A percentile compares a stretch with the other conserved stretches of the same genome.
phyloP scores from a whole-genome alignment of 768 basidiomycete species.

The Phanerochaete sordida region DNA sequence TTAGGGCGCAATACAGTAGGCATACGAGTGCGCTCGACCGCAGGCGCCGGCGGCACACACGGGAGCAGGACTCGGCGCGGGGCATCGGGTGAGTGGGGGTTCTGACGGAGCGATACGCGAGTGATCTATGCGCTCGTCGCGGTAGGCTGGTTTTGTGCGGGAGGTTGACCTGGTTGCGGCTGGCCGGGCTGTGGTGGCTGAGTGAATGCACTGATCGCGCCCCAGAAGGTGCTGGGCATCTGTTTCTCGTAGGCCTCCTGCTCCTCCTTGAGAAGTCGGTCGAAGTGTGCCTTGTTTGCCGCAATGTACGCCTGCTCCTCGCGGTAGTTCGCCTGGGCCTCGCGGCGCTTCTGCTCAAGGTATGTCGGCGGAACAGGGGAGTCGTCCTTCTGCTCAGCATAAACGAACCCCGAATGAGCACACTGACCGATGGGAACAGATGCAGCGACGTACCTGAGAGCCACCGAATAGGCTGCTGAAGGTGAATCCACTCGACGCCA shows the following conservation, averaged over 20 bases:
- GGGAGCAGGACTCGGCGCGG: neutral
- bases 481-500: constrained; percentile 38
- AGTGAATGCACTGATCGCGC: constrained; percentile 13
- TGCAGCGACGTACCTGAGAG: constrained; percentile 24
- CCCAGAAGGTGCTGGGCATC: constrained; percentile 41
- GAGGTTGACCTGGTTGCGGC: neutral
- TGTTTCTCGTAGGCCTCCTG: constrained; percentile 44
- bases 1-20: neutral
- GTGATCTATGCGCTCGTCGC: neutral
- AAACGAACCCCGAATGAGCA: neutral
- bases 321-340: constrained; percentile 48
- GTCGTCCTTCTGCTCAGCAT: constrained; percentile 17
- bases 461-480: constrained; percentile 42
- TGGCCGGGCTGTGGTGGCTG: neutral
- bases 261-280: constrained; percentile 49
- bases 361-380: constrained; percentile 44
- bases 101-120: neutral
- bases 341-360: constrained; percentile 47
- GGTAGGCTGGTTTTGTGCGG: neutral
- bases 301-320: constrained; percentile 52
- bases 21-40: neutral
- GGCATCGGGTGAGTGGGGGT: neutral
- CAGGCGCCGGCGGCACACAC: neutral
- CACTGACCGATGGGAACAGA: neutral
- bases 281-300: constrained; percentile 48